phyloP scores from a whole-genome alignment of 306 rosid species.

The Crataegus laevigata region DNA sequence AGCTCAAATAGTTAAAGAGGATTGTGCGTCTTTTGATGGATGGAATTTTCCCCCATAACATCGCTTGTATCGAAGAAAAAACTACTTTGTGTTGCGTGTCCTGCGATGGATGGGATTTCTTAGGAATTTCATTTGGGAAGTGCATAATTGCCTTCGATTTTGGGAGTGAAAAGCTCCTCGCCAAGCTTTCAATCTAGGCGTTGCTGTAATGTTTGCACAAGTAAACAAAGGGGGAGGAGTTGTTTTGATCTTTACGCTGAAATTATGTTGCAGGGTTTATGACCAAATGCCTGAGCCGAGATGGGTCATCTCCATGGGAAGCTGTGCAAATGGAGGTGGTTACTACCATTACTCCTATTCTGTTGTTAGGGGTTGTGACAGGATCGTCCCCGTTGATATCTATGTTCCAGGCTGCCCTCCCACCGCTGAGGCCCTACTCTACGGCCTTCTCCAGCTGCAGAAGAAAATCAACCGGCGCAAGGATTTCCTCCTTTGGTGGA shows the following conservation, averaged over 20 bases:
- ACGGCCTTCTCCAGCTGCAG: slow-evolving; percentile 96
- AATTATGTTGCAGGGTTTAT: slow-evolving; percentile 64
- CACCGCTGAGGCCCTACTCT: slow-evolving; percentile 88
- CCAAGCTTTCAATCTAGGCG: not conserved
- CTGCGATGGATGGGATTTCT: not conserved
- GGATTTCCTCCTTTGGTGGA: slow-evolving; percentile 96
- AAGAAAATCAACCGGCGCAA: slow-evolving; percentile 97
- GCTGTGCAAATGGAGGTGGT: slow-evolving; percentile 99
- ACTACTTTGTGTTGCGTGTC: not conserved
- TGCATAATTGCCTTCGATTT: not conserved
- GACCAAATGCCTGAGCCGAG: slow-evolving; percentile 99
- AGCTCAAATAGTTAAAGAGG: not conserved
- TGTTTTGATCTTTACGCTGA: not conserved
- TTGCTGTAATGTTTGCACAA: not conserved
- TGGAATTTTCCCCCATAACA: too few relatives aligned
- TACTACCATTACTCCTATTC: slow-evolving; percentile 97
- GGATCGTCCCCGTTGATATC: slow-evolving; percentile 93
- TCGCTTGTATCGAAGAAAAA: not conserved
- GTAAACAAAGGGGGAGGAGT: not conserved
- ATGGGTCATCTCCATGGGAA: slow-evolving; percentile 99
- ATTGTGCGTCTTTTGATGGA: not conserved
- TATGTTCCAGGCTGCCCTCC: slow-evolving; percentile 99
- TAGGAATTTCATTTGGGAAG: not conserved
- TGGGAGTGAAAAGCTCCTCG: not conserved
- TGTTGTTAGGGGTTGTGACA: slow-evolving; percentile 90